These are phyloP conservation scores for Sclerotinia subarctica DNA, from an alignment of 2,329 filamentous ascomycete species.

Conservation along the genomic window DNA sequence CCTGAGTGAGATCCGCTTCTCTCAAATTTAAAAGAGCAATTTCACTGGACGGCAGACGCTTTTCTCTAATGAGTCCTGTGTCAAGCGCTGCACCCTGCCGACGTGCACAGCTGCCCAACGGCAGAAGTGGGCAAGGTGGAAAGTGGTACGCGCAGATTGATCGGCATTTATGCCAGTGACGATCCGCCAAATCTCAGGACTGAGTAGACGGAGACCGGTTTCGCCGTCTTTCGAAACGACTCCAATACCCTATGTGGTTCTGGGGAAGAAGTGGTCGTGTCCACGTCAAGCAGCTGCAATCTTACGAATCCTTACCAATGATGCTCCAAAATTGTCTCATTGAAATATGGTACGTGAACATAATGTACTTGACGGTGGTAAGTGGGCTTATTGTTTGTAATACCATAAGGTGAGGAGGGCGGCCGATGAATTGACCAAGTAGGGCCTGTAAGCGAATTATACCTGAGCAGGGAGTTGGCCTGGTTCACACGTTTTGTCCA, in stretches of 20 bases:
- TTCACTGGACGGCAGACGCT: conserved; percentile 7
- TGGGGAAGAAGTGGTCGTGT: not conserved
- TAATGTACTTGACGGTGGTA: conserved; percentile 1
- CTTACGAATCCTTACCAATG: not conserved
- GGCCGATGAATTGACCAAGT: not conserved
- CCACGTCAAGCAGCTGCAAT: conserved; percentile 5
- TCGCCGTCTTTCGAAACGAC: conserved; percentile 7
- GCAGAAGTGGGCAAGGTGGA: conserved; percentile 8
- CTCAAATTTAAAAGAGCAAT: conserved; percentile 7
- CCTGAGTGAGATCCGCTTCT: conserved; percentile 3
- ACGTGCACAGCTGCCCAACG: conserved; percentile 16
- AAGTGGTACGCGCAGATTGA: conserved; percentile 10
- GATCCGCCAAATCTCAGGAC: conserved; percentile 7
- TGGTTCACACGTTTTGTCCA: not conserved
- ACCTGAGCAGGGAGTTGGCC: not conserved
- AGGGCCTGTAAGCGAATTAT: not conserved
- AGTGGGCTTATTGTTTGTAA: not conserved
- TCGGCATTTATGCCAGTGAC: conserved; percentile 6
- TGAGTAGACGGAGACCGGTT: not conserved
- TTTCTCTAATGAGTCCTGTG: not conserved
- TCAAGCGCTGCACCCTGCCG: conserved; percentile 10
- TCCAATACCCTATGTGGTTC: not conserved
- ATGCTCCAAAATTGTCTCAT: conserved; percentile 4
- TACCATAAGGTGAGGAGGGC: not conserved
- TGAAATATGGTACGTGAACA: conserved; percentile 5